Evolutionary conservation across 805 yeast genomes (phyloP).

Genomic region (Nakazawaea ernobii): DNA sequence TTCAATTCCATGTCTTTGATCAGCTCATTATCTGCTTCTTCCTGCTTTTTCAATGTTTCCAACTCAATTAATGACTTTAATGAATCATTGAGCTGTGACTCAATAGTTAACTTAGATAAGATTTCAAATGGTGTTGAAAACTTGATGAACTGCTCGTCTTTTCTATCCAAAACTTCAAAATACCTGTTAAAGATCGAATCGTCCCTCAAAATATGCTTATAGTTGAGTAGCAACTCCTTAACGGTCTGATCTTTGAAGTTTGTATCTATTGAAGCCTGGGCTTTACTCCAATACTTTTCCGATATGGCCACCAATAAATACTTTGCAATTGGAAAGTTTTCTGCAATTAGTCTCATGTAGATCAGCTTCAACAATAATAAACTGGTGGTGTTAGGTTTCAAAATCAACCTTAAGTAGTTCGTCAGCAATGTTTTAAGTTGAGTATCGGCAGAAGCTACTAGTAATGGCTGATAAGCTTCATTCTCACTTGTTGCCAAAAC

Average conservation of each 20-base stretch:
- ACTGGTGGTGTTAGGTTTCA: background rate
- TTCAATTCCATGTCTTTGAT: background rate
- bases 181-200: background rate
- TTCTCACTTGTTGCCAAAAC: background rate
- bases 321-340: background rate
- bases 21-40: background rate
- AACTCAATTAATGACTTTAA: slow-evolving; percentile 1
- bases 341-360: slow-evolving; percentile 5
- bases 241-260: background rate
- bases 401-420: background rate
- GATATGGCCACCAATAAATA: background rate
- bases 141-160: background rate
- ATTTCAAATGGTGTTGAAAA: slow-evolving; percentile 8
- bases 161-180: background rate
- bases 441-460: slow-evolving; percentile 1
- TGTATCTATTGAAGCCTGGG: background rate
- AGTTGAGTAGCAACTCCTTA: background rate
- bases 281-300: slow-evolving; percentile 4
- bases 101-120: slow-evolving; percentile 1
- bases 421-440: background rate
- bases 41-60: background rate
- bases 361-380: slow-evolving; percentile 1
- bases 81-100: slow-evolving; percentile 1
- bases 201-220: background rate
- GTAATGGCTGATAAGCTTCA: slow-evolving; percentile 6